Evolutionary conservation across 495 filamentous ascomycete genomes (phyloP), one percentile per base, ranked within the genome.

Genomic region (Niebla homalea): DNA sequence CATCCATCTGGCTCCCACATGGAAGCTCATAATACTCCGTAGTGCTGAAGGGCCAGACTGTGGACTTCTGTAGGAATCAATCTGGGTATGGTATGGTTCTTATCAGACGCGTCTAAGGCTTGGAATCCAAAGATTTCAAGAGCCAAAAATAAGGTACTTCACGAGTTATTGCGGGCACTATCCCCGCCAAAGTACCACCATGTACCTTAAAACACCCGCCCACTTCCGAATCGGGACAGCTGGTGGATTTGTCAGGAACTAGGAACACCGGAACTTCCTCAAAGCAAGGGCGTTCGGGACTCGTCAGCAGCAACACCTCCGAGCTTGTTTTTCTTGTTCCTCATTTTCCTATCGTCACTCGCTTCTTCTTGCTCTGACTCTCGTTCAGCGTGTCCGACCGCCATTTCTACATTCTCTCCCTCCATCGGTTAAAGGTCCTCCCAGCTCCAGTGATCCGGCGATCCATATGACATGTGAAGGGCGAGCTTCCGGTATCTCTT

Each of bases 401-500:
- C 10, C 39, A 15, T 45, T 45, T 6, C 4, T 19, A 45, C 15
- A 7, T 25, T 14, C 11, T 45, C 14, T 26, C 19, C 16, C 39
- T 8, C 8, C 19, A 45, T 26, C 21, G 18, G 15, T 45, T 19
- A 21, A n/a, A 45, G 10, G 3, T 25, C 26, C 21, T 20, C 0
- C 21, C 1, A 26, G 15, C n/a, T 45, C 36, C 12, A 6, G 14
- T 16, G 25, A 48, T 32, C 43, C 37, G 38, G 25, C 29, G 8
- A 37, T 25, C 36, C 15, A 51, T 23, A 49, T 55, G 39, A 44
- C 49, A 26, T 52, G 42, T 45, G 21, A 25, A 6, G 21, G 16
- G 11, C 11, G n/a, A 41, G 39, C 39, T 22, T 41, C 39, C 43
- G 39, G 1, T 22, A 15, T 41, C 21, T 22, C 16, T 15, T 19